phyloP scores from a whole-genome alignment of 371 early-diverging fungal genomes.

The Mucor lusitanicus region DNA sequence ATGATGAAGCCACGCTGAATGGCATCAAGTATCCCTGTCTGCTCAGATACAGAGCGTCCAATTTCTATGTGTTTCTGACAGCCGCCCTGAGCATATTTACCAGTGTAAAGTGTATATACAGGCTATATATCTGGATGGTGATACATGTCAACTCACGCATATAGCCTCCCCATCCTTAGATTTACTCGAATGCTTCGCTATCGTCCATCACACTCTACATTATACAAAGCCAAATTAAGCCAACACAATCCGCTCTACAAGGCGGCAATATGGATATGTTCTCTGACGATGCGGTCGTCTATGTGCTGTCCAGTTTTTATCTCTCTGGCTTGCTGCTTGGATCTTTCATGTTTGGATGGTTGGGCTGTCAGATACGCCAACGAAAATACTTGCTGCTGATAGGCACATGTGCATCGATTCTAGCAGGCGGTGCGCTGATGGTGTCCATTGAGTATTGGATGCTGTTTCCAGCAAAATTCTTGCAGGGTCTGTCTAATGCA shows the following conservation, averaged over 20 bases:
- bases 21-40: background rate
- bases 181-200: slow-evolving; percentile 3
- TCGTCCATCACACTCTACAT: slow-evolving; percentile 4
- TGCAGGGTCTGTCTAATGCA: slow-evolving; percentile 17
- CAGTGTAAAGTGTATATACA: slow-evolving; percentile 8
- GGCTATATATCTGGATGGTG: too few species aligned
- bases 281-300: background rate
- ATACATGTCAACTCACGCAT: background rate
- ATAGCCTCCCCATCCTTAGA: background rate
- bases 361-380: slow-evolving; percentile 2
- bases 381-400: slow-evolving; percentile 7
- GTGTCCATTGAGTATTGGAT: slow-evolving; percentile 15
- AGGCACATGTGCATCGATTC: slow-evolving; percentile 1
- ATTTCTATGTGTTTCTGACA: slow-evolving; percentile 5
- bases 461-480: slow-evolving; percentile 8
- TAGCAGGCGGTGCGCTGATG: slow-evolving; percentile 2
- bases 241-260: background rate
- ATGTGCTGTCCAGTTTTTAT: slow-evolving; percentile 8
- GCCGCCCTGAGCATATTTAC: slow-evolving; percentile 5
- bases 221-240: slow-evolving; percentile 4
- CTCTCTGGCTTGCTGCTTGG: slow-evolving; percentile 1
- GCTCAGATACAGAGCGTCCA: slow-evolving; percentile 14
- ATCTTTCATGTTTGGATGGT: slow-evolving; percentile 8
- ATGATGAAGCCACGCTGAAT: background rate
- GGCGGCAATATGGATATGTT: background rate